Conservation (phyloP, 108 stramenopile species). For the Cyclotella atomus region DNA sequence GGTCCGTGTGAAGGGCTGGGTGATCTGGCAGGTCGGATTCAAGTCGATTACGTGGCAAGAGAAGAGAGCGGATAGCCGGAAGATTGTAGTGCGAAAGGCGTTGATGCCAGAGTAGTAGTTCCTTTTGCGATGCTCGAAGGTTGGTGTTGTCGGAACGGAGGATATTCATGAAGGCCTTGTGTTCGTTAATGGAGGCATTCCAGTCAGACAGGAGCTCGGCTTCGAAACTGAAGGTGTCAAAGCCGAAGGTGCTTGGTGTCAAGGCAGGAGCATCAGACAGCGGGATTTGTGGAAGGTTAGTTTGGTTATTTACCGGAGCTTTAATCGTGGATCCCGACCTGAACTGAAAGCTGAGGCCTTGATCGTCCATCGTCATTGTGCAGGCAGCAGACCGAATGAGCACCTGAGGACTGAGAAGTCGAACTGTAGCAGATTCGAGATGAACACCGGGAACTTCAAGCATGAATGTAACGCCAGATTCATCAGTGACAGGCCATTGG, state of each 20-base stretch:
- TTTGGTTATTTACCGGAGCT: background rate
- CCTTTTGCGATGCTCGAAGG: constrained; percentile 46
- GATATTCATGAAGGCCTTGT: background rate
- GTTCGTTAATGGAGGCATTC: background rate
- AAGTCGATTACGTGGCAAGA: background rate
- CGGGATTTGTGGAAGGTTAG: no score
- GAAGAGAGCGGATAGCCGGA: background rate
- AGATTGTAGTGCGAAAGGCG: constrained; percentile 28
- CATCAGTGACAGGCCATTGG: constrained; percentile 8
- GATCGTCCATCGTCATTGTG: background rate
- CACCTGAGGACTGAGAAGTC: constrained; percentile 30
- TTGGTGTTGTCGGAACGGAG: constrained; percentile 50
- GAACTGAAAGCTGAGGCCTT: no score
- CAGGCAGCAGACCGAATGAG: background rate
- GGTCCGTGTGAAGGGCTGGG: background rate
- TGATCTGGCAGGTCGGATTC: background rate
- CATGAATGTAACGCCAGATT: background rate
- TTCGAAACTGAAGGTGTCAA: no score
- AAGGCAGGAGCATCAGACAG: no score
- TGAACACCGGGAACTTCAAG: constrained; percentile 23
- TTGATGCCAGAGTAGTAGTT: constrained; percentile 48
- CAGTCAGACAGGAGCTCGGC: no score
- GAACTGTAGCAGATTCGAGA: constrained; percentile 5
- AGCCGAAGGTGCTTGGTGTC: no score
- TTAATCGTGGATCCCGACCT: background rate